Conservation (phyloP, 208 protist species). For the Leishmania guyanensis region DNA sequence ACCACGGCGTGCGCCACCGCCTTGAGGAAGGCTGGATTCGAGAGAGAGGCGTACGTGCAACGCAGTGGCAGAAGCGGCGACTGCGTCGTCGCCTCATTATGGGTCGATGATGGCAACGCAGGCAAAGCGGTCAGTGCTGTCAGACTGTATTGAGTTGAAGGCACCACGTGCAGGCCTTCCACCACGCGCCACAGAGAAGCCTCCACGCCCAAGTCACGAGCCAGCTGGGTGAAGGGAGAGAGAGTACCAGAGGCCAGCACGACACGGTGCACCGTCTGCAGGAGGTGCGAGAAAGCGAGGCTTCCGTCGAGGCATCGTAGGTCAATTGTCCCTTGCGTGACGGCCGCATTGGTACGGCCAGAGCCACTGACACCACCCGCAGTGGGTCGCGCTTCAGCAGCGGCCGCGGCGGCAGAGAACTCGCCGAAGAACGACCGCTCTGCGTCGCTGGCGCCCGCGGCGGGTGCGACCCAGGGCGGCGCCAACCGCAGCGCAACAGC, state of each 20-base stretch:
- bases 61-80: slow-evolving; percentile 35
- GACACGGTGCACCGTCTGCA: slow-evolving; percentile 59
- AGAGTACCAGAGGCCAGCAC: slow-evolving; percentile 96
- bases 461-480: not conserved
- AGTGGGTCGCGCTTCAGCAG: not conserved
- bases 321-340: slow-evolving; percentile 8
- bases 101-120: not conserved
- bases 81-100: not conserved
- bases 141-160: slow-evolving; percentile 38
- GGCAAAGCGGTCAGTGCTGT: slow-evolving; percentile 34
- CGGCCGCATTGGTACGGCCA: not conserved
- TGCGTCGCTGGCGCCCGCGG: not conserved
- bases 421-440: not conserved
- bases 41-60: slow-evolving; percentile 60
- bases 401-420: slow-evolving; percentile 3
- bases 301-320: slow-evolving; percentile 81
- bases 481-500: slow-evolving; percentile 26
- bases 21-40: slow-evolving; percentile 41
- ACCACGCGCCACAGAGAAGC: slow-evolving; percentile 24
- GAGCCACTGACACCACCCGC: not conserved
- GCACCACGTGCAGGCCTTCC: slow-evolving; percentile 60
- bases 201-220: slow-evolving; percentile 63
- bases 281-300: slow-evolving; percentile 68
- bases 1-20: slow-evolving; percentile 49
- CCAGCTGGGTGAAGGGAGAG: slow-evolving; percentile 86